phyloP scores from a whole-genome alignment of 2,329 filamentous ascomycete genomes.

The Paecilomyces dactylethromorphus region DNA sequence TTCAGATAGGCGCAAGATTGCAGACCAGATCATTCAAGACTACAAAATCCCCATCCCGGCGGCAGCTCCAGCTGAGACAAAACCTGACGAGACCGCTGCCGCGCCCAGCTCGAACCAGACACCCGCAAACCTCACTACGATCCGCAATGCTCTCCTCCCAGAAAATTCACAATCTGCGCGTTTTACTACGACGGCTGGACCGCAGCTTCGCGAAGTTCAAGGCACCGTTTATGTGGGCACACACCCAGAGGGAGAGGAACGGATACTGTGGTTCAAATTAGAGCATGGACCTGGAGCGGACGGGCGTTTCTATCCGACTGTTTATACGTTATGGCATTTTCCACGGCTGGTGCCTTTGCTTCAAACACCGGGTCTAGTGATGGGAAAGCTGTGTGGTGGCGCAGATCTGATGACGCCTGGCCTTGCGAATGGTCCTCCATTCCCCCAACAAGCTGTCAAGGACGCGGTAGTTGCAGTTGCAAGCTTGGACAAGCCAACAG shows the following conservation, averaged over 20 bases:
- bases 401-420: slow-evolving; percentile 66
- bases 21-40: slow-evolving; percentile 60
- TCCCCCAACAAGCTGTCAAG: slow-evolving; percentile 52
- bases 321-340: slow-evolving; percentile 63
- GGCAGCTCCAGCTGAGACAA: slow-evolving; percentile 20
- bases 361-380: slow-evolving; percentile 53
- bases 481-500: slow-evolving; percentile 51
- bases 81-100: slow-evolving; percentile 24
- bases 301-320: slow-evolving; percentile 40
- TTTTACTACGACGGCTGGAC: slow-evolving; percentile 60
- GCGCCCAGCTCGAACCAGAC: slow-evolving; percentile 38
- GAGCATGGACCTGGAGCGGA: slow-evolving; percentile 45
- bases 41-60: slow-evolving; percentile 48
- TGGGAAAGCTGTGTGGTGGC: slow-evolving; percentile 57
- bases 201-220: slow-evolving; percentile 54
- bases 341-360: slow-evolving; percentile 55
- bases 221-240: slow-evolving; percentile 60
- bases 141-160: slow-evolving; percentile 56
- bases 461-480: slow-evolving; percentile 59
- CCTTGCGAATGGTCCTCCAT: slow-evolving; percentile 57
- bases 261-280: slow-evolving; percentile 59
- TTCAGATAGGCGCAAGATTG: slow-evolving; percentile 60
- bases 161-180: slow-evolving; percentile 57
- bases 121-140: slow-evolving; percentile 40
- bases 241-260: slow-evolving; percentile 50